phyloP scores from a whole-genome alignment of 495 filamentous ascomycete species.

The Chaetomium fimeti region DNA sequence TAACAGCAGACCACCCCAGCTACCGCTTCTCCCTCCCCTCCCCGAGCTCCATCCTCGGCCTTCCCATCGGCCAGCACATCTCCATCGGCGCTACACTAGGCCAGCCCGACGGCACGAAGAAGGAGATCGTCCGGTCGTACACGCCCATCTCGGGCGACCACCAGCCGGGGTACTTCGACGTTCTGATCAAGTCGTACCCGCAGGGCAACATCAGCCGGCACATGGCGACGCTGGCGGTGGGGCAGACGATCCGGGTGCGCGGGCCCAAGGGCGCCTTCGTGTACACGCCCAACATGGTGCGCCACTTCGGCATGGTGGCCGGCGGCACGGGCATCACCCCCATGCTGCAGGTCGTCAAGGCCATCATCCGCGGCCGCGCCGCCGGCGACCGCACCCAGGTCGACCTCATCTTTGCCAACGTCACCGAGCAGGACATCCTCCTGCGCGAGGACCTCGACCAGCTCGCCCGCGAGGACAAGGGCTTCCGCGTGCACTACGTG shows the following conservation, averaged over 20 bases:
- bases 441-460: constrained; percentile 85
- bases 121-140: constrained; percentile 93
- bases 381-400: constrained; percentile 82
- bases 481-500: constrained; percentile 87
- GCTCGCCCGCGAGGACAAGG: constrained; percentile 69
- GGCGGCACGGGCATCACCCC: constrained; percentile 97
- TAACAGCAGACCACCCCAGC: constrained; percentile 38
- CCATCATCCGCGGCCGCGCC: constrained; percentile 78
- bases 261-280: constrained; percentile 97
- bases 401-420: constrained; percentile 94
- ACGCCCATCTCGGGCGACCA: constrained; percentile 93
- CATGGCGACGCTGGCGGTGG: constrained; percentile 75
- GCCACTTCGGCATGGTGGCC: constrained; percentile 95
- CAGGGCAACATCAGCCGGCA: constrained; percentile 94
- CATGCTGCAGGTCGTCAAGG: constrained; percentile 93
- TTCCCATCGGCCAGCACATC: constrained; percentile 98
- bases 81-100: constrained; percentile 78
- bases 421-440: constrained; percentile 87
- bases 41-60: constrained; percentile 77
- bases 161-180: constrained; percentile 90
- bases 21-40: constrained; percentile 87
- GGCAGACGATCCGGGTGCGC: constrained; percentile 81
- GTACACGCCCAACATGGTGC: constrained; percentile 91
- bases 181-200: constrained; percentile 96
- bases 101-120: constrained; percentile 63